Evolutionary conservation across 495 filamentous ascomycete genomes (phyloP).

Genomic region (Talaromyces wortmannii): DNA sequence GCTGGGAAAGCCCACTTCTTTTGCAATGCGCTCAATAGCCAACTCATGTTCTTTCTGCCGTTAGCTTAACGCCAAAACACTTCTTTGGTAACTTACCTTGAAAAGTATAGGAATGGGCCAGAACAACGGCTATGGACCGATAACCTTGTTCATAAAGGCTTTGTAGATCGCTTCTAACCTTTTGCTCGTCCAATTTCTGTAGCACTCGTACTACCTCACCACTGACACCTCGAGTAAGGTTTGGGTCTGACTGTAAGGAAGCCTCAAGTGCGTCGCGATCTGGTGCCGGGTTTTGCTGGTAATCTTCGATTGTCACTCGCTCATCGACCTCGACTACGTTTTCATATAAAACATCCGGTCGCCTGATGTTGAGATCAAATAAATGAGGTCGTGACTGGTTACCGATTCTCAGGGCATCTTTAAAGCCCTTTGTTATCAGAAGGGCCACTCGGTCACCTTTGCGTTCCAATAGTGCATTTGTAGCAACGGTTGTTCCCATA

Average conservation of each 20-base stretch:
- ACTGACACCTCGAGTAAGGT: slow-evolving; percentile 43
- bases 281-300: slow-evolving; percentile 5
- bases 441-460: slow-evolving; percentile 91
- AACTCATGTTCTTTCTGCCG: slow-evolving; percentile 41
- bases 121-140: slow-evolving; percentile 43
- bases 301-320: slow-evolving; percentile 70
- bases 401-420: slow-evolving; percentile 81
- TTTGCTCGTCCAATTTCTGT: slow-evolving; percentile 27
- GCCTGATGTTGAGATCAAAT: slow-evolving; percentile 74
- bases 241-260: slow-evolving; percentile 18
- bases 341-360: slow-evolving; percentile 74
- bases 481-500: slow-evolving; percentile 91
- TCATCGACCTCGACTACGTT: slow-evolving; percentile 74
- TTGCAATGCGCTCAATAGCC: slow-evolving; percentile 39
- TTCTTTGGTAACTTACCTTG: slow-evolving; percentile 6
- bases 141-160: slow-evolving; percentile 35
- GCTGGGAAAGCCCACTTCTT: slow-evolving; percentile 40
- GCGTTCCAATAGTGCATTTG: slow-evolving; percentile 82
- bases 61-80: background rate
- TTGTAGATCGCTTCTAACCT: slow-evolving; percentile 33
- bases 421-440: slow-evolving; percentile 88
- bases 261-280: slow-evolving; percentile 60
- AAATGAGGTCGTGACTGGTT: slow-evolving; percentile 80
- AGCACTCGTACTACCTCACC: slow-evolving; percentile 46
- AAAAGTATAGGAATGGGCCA: slow-evolving; percentile 48